Evolutionary conservation across 345 rosid genomes (phyloP), one percentile per base, ranked within the genome.

Genomic region (Euphorbia tirucalli): DNA sequence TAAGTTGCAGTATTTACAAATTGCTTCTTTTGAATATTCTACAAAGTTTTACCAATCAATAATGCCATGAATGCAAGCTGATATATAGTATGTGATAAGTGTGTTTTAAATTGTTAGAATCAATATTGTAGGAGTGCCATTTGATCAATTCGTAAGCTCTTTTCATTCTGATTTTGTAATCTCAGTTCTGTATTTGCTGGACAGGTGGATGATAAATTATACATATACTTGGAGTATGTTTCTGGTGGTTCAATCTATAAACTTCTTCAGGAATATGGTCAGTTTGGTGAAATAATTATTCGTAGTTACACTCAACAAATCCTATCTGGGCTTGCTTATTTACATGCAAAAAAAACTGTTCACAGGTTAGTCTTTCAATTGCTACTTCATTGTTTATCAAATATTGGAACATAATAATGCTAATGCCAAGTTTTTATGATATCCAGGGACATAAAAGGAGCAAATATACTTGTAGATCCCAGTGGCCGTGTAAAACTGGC

Each of bases 241-340:
- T 88, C 96, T 71, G 96, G 89, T 69, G 96, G 96, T 32, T 90
- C 96, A 60, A 90, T 90, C 49, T 86, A 90, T 80, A 90, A 86
- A 81, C 78, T 90, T 71, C 96, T 90, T 61, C 92, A 85, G 80
- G 96, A 90, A 7, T 90, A 90, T 76, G 96, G 96, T 46, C 85
- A 75, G 48, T 77, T 90, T n/a, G 87, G 91, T 11, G 96, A 88
- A 75, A 71, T 24, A 37, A 92, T 85, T 41, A 86, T 90, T 64
- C 89, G 91, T 49, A 90, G 87, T 78, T 90, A 84, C 74, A 90
- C 96, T 66, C 87, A 90, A 59, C 96, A 90, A 81, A 90, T 90
- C 61, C 80, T 90, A 77, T 84, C 87, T 11, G 96, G 96, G 63
- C 92, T 90, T 68, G 90, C 88, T 32, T 90, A 74, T 70, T 72